Evolutionary conservation across 1,284 basidiomycete species (phyloP).

Genomic region (Stygiomarasmius scandens): DNA sequence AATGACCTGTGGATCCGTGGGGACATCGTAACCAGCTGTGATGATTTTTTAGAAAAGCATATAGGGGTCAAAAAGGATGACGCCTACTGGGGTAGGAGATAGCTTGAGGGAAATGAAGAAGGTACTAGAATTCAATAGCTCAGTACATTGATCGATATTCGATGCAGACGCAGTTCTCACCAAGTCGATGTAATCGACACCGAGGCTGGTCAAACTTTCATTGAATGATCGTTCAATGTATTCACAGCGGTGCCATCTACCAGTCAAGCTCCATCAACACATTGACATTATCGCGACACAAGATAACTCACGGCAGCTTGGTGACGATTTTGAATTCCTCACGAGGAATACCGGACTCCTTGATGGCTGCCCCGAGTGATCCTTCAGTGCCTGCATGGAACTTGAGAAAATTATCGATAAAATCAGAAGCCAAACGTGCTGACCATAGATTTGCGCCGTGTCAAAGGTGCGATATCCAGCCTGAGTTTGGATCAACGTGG

Average conservation of each 20-base stretch:
- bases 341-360: slow-evolving; percentile 46
- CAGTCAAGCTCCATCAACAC: too few species aligned
- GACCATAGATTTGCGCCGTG: too few species aligned
- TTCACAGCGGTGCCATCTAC: slow-evolving; percentile 39
- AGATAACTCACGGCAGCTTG: slow-evolving; percentile 37
- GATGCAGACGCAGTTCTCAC: slow-evolving; percentile 18
- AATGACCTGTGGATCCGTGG: slow-evolving; percentile 23
- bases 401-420: too few species aligned
- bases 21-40: background rate
- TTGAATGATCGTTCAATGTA: slow-evolving; percentile 52
- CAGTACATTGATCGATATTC: background rate
- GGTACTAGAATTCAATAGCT: slow-evolving; percentile 30
- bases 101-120: slow-evolving; percentile 65
- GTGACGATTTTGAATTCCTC: slow-evolving; percentile 55
- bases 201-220: slow-evolving; percentile 56
- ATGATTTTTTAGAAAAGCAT: too few species aligned
- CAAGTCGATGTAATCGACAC: slow-evolving; percentile 62
- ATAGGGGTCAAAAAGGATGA: too few species aligned
- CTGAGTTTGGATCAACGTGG: too few species aligned
- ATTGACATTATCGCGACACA: too few species aligned
- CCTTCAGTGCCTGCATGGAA: slow-evolving; percentile 40
- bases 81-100: slow-evolving; percentile 11
- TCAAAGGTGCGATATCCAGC: too few species aligned
- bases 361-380: slow-evolving; percentile 51
- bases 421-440: too few species aligned